These are phyloP conservation scores for Arabidopsis suecica DNA, from an alignment of 345 rosid species.

Conservation along the genomic window DNA sequence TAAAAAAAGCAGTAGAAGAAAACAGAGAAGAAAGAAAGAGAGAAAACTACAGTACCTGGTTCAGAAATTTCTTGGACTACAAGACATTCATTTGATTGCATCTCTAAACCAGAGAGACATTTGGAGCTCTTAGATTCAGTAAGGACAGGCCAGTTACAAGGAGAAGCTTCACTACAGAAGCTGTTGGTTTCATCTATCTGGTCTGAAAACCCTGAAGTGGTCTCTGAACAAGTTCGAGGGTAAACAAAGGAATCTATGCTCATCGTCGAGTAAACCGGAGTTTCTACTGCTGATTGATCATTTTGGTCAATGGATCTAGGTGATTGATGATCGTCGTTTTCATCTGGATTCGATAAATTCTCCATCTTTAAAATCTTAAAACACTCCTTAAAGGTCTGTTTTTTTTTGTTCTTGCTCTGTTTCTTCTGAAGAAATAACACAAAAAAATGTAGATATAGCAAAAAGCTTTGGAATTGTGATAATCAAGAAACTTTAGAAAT, in stretches of 20 bases:
- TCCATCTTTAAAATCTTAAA: slow-evolving; percentile 50
- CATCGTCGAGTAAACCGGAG: slow-evolving; percentile 62
- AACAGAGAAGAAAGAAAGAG: not conserved
- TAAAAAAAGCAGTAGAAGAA: not conserved
- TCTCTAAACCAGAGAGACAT: slow-evolving; percentile 43
- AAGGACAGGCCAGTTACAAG: slow-evolving; percentile 57
- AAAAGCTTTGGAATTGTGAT: slow-evolving; percentile 24
- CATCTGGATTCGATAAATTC: slow-evolving; percentile 51
- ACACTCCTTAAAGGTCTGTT: not conserved
- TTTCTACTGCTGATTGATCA: slow-evolving; percentile 61
- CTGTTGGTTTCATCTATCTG: slow-evolving; percentile 66
- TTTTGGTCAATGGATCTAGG: slow-evolving; percentile 59
- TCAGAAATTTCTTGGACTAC: slow-evolving; percentile 58
- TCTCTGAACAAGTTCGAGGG: slow-evolving; percentile 71
- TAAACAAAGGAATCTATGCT: slow-evolving; percentile 68
- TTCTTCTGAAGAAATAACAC: slow-evolving; percentile 21
- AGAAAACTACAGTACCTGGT: slow-evolving; percentile 53
- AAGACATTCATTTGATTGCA: slow-evolving; percentile 49
- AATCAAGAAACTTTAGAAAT: slow-evolving; percentile 38
- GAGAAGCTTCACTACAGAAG: slow-evolving; percentile 72
- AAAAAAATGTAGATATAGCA: slow-evolving; percentile 17
- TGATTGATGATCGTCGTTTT: slow-evolving; percentile 62
- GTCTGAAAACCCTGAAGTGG: slow-evolving; percentile 74
- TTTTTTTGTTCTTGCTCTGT: slow-evolving; percentile 41
- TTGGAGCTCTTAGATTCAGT: slow-evolving; percentile 51